These are phyloP conservation scores for Auriculariales sp. DNA, from an alignment of 768 basidiomycete genomes.

Conservation along the genomic window DNA sequence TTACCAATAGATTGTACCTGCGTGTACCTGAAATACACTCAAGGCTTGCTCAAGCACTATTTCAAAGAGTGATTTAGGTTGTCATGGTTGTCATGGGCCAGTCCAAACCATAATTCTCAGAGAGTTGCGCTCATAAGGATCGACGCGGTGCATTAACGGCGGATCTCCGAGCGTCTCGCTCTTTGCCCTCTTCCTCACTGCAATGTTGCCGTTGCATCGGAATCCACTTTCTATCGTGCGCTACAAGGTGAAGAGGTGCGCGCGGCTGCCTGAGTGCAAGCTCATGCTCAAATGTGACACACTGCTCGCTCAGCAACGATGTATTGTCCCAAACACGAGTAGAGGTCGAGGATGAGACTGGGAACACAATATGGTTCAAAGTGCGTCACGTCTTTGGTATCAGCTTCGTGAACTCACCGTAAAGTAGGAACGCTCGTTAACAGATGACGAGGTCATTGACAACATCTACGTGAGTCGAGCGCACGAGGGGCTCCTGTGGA, in stretches of 20 bases:
- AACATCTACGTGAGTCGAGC: conserved; percentile 44
- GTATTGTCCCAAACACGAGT: background rate
- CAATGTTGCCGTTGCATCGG: background rate
- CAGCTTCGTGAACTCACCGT: background rate
- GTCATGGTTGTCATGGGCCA: too few relatives aligned
- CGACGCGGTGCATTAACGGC: too few relatives aligned
- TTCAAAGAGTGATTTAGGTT: too few relatives aligned
- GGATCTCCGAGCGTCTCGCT: too few relatives aligned
- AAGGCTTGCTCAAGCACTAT: too few relatives aligned
- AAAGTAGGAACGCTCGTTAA: conserved; percentile 54
- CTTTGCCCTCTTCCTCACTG: background rate
- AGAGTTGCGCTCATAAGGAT: too few relatives aligned
- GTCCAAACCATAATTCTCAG: too few relatives aligned
- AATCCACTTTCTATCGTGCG: background rate
- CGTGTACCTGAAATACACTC: too few relatives aligned
- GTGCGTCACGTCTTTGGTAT: background rate
- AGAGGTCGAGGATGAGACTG: background rate
- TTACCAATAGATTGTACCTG: too few relatives aligned
- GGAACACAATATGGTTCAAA: background rate
- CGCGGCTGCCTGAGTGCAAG: background rate
- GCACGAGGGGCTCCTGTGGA: background rate
- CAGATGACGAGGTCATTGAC: conserved; percentile 63
- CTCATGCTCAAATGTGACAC: background rate
- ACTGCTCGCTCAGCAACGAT: background rate
- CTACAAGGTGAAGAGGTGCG: background rate